Evolutionary conservation across 352 stramenopile species (phyloP), one percentile per base, ranked within the genome.

Genomic region (Phytophthora vignae): DNA sequence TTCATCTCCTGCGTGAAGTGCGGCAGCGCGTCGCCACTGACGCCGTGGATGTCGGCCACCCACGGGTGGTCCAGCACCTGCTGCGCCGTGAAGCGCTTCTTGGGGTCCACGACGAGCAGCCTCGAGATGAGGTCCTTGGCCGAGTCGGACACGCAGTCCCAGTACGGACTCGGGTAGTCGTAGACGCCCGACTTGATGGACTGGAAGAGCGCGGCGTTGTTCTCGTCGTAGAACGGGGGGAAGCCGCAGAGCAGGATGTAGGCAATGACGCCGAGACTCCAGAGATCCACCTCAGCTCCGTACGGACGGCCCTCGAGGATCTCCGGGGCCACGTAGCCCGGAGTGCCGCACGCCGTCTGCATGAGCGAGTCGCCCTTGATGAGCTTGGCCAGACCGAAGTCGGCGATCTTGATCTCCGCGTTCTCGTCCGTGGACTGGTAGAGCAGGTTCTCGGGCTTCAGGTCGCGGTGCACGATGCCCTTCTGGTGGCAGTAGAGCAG

Each of bases 241-340:
- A 97, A 98, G 5, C 98, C 98, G 59, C 92, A 98, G 22, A 95
- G 60, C 71, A 97, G 55, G 61, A 97, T 97, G 87, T 99, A 99
- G 3, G 96, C 78, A 80, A 99, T 99, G 38, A 99, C 96, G 15
- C 98, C 98, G 25, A 99, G 83, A 79, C 83, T 97, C 96, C 96
- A 99, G 60, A 99, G 92, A 77, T 99, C 96, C 7, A 98, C 93
- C 79, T 99, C 94, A 9, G 83, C 90, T 65, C 94, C 94, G 76
- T 99, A 99, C 31, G 88, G 82, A 19, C 91, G 84, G 6, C 94
- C 92, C 69, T 98, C 86, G 27, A 99, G 77, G 79, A 99, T 98
- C 84, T 99, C 97, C 0, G 97, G 96, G 1, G 97, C 97, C 7
- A 99, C 96, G 81, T 99, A 99, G 1, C 97, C 96, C 0, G 96